Conservation (phyloP, 352 stramenopile genomes). For the Phytopythium vexans region DNA sequence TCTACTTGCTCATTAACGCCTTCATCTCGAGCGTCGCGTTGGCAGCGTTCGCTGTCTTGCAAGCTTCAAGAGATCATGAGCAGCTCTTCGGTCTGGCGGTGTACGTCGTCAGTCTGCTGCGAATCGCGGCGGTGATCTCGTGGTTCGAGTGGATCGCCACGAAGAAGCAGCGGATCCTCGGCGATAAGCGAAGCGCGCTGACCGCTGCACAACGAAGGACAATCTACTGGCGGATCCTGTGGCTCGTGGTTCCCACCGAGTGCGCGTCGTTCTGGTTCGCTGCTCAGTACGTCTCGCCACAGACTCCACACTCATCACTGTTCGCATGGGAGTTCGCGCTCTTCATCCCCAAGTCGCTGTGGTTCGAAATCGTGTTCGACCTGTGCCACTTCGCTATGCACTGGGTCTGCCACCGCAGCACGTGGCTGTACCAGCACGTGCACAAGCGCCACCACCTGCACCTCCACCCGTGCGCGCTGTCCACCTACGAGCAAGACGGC, state of each 20-base stretch:
- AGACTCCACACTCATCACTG: neutral
- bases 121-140: slow-evolving; percentile 54
- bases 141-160: slow-evolving; percentile 86
- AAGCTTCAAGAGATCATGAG: neutral
- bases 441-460: slow-evolving; percentile 86
- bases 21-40: slow-evolving; percentile 68
- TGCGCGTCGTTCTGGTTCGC: slow-evolving; percentile 60
- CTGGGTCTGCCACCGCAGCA: slow-evolving; percentile 60
- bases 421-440: slow-evolving; percentile 72
- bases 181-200: slow-evolving; percentile 47
- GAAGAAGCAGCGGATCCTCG: slow-evolving; percentile 64
- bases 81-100: slow-evolving; percentile 8
- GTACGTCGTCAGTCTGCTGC: slow-evolving; percentile 44
- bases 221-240: slow-evolving; percentile 66
- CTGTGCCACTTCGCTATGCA: slow-evolving; percentile 83
- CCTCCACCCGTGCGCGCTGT: slow-evolving; percentile 69
- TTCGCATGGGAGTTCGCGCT: slow-evolving; percentile 39
- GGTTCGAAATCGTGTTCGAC: slow-evolving; percentile 85
- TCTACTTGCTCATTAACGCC: slow-evolving; percentile 78
- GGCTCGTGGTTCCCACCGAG: slow-evolving; percentile 67
- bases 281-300: slow-evolving; percentile 3
- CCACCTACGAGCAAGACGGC: slow-evolving; percentile 81
- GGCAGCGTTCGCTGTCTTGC: slow-evolving; percentile 16
- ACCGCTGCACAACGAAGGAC: slow-evolving; percentile 28
- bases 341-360: slow-evolving; percentile 84